Evolutionary conservation across 2,329 filamentous ascomycete species (phyloP).

Genomic region (Ceratocystis ficicola): DNA sequence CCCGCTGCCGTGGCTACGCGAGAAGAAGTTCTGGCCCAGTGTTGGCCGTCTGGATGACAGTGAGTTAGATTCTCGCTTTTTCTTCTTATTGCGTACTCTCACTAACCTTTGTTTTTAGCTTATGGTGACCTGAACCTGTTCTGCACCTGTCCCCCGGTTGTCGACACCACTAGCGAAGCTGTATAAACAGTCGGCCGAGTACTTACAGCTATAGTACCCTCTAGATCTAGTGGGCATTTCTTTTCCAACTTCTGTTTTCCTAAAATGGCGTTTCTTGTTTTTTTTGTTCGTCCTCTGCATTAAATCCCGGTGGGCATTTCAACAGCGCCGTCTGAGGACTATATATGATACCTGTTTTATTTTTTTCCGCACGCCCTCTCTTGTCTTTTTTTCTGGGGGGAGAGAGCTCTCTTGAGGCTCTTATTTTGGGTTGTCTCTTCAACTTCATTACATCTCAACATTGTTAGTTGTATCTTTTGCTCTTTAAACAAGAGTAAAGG

Average conservation of each 20-base stretch:
- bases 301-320: conserved; percentile 15
- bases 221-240: background rate
- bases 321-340: conserved; percentile 9
- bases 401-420: background rate
- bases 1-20: conserved; percentile 64
- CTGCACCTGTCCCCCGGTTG: conserved; percentile 83
- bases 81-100: background rate
- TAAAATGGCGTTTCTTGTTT: conserved; percentile 16
- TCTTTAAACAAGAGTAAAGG: background rate
- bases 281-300: conserved; percentile 7
- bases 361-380: background rate
- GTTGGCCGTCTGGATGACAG: conserved; percentile 80
- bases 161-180: conserved; percentile 39
- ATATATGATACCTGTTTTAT: conserved; percentile 5
- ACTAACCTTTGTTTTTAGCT: conserved; percentile 37
- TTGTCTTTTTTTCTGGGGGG: background rate
- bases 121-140: conserved; percentile 89
- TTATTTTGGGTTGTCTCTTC: background rate
- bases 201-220: background rate
- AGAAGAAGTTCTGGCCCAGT: conserved; percentile 97
- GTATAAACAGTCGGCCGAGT: conserved; percentile 6
- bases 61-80: conserved; percentile 35
- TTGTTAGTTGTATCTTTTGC: conserved; percentile 9
- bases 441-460: conserved; percentile 5
- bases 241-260: background rate